Conservation (phyloP, 2,329 filamentous ascomycete genomes). For the Fusarium burgessii region DNA sequence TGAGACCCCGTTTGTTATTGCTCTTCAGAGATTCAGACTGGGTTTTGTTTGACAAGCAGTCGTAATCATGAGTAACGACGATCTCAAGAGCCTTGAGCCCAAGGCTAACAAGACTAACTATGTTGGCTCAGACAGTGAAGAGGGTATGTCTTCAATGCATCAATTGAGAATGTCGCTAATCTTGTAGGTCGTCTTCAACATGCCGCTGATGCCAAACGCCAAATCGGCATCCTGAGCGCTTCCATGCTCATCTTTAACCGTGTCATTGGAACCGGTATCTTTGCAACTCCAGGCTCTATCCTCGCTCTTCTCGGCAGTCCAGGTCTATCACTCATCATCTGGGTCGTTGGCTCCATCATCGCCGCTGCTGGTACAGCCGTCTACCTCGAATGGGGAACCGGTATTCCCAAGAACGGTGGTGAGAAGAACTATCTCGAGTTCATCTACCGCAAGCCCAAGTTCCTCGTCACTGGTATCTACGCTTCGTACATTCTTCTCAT, state of each 20-base stretch:
- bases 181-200: constrained; percentile 49
- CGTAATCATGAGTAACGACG: constrained; percentile 40
- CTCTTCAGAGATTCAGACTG: constrained; percentile 3
- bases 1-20: not conserved
- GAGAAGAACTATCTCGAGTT: constrained; percentile 77
- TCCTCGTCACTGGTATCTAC: constrained; percentile 71
- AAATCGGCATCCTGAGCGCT: constrained; percentile 67
- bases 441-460: constrained; percentile 70
- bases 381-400: constrained; percentile 75
- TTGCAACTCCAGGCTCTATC: constrained; percentile 71
- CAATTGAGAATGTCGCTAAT: not conserved
- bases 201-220: constrained; percentile 62
- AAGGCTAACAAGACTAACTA: constrained; percentile 29
- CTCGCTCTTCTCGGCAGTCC: constrained; percentile 68
- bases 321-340: constrained; percentile 72
- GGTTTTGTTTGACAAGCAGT: not conserved
- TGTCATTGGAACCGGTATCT: constrained; percentile 76
- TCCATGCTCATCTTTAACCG: constrained; percentile 73
- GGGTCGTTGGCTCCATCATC: constrained; percentile 72
- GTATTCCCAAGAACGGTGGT: constrained; percentile 72
- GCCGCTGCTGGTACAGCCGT: constrained; percentile 72
- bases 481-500: constrained; percentile 72
- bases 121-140: constrained; percentile 40
- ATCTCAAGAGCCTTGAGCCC: constrained; percentile 32
- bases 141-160: constrained; percentile 23